These are phyloP conservation scores for Hypocrella siamensis DNA, from an alignment of 2,329 filamentous ascomycete genomes.

Conservation along the genomic window DNA sequence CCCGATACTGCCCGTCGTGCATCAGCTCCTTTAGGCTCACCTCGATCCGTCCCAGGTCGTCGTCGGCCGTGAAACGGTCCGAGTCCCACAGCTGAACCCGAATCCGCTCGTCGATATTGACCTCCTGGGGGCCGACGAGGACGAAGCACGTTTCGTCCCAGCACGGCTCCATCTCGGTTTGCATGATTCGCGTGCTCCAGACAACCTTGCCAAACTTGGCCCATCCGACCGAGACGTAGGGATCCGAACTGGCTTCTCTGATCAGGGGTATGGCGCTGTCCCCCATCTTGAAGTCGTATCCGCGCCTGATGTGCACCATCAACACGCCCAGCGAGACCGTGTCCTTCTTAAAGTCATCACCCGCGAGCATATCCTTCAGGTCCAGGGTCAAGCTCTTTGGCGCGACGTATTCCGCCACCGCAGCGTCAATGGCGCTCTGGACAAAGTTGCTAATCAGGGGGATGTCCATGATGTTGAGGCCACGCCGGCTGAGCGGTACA, in stretches of 20 bases:
- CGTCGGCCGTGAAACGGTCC: slow-evolving; percentile 55
- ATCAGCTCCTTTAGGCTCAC: slow-evolving; percentile 51
- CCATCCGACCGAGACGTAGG: slow-evolving; percentile 60
- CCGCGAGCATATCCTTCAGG: slow-evolving; percentile 61
- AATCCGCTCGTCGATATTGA: slow-evolving; percentile 56
- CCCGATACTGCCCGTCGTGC: slow-evolving; percentile 39
- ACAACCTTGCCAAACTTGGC: slow-evolving; percentile 59
- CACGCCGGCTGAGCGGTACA: slow-evolving; percentile 51
- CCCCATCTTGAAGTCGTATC: slow-evolving; percentile 55
- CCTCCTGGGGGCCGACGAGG: slow-evolving; percentile 53
- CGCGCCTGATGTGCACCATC: slow-evolving; percentile 49
- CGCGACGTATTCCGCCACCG: slow-evolving; percentile 60
- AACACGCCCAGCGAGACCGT: slow-evolving; percentile 49
- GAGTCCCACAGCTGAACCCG: slow-evolving; percentile 63
- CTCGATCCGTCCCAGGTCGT: slow-evolving; percentile 60
- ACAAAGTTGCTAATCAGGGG: slow-evolving; percentile 63
- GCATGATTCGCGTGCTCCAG: slow-evolving; percentile 44
- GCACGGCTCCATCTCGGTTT: slow-evolving; percentile 47
- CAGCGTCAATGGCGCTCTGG: slow-evolving; percentile 57
- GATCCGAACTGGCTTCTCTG: slow-evolving; percentile 46
- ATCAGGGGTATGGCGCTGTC: slow-evolving; percentile 46
- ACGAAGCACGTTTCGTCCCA: slow-evolving; percentile 59
- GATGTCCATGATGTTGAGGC: slow-evolving; percentile 59
- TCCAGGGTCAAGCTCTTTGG: slow-evolving; percentile 61
- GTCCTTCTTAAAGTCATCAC: slow-evolving; percentile 68